A percentile compares a stretch with the other conserved stretches of the same genome.
phyloP scores from a whole-genome alignment of 192 early-diverging fungal genomes.

The Backusella circina region DNA sequence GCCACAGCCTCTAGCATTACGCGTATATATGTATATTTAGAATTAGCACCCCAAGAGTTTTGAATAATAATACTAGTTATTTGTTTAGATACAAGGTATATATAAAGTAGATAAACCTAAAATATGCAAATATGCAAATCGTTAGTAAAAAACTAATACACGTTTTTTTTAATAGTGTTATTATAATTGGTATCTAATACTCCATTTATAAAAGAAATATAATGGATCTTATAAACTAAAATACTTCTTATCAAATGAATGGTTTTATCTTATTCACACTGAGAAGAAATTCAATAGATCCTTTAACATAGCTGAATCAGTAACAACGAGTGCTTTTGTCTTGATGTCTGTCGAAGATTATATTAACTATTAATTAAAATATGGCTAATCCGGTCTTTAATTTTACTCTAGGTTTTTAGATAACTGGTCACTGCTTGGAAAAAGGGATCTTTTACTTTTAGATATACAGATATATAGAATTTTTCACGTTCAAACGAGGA shows the following conservation, averaged over 20 bases:
- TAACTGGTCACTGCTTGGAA: not conserved
- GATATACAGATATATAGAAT: not conserved
- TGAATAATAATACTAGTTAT: not conserved
- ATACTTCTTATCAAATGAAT: too few relatives aligned
- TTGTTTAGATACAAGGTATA: not conserved
- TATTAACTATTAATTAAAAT: not conserved
- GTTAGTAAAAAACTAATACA: too few relatives aligned
- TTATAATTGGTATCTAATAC: too few relatives aligned
- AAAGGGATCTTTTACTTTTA: not conserved
- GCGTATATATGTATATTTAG: not conserved
- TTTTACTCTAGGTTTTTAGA: not conserved
- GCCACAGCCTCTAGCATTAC: not conserved
- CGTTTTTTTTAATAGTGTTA: too few relatives aligned
- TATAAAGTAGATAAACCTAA: not conserved
- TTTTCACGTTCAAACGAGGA: not conserved
- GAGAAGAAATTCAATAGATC: not conserved
- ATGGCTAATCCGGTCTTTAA: not conserved
- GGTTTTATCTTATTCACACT: not conserved
- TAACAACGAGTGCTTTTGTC: not conserved
- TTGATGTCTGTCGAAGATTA: not conserved
- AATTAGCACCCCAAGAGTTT: not conserved
- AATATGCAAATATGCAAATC: not conserved
- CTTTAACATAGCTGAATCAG: not conserved
- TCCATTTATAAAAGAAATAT: too few relatives aligned
- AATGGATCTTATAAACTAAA: too few relatives aligned